Conservation (phyloP, 2,329 filamentous ascomycete genomes). For the Diaporthe capsici region DNA sequence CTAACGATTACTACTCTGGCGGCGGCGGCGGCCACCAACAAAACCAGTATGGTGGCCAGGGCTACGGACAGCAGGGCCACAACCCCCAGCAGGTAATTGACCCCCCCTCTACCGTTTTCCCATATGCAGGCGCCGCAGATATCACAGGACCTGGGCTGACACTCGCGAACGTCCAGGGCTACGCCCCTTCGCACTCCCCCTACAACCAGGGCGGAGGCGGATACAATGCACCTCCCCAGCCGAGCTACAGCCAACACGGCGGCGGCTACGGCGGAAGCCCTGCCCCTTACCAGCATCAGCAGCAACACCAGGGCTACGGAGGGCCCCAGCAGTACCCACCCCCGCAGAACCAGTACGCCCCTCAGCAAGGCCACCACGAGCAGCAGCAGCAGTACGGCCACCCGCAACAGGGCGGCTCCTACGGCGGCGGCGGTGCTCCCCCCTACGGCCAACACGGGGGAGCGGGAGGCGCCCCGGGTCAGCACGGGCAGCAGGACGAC, state of each 20-base stretch:
- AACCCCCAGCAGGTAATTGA: constrained; percentile 45
- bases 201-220: constrained; percentile 44
- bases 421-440: neutral
- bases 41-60: constrained; percentile 43
- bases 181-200: constrained; percentile 42
- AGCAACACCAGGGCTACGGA: constrained; percentile 42
- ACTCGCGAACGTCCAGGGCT: constrained; percentile 2
- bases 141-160: neutral
- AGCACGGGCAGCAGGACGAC: constrained; percentile 57
- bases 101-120: constrained; percentile 35
- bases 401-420: neutral
- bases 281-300: constrained; percentile 41
- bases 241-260: constrained; percentile 42
- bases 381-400: constrained; percentile 24
- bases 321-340: constrained; percentile 38
- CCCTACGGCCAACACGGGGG: neutral
- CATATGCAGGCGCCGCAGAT: constrained; percentile 45
- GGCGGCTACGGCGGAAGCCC: constrained; percentile 37
- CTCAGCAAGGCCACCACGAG: constrained; percentile 36
- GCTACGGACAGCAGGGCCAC: constrained; percentile 44
- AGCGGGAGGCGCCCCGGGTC: constrained; percentile 26
- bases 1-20: constrained; percentile 44
- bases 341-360: constrained; percentile 44
- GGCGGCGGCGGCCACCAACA: constrained; percentile 36
- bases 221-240: constrained; percentile 49